Conservation (phyloP, 2,329 filamentous ascomycete genomes). For the Sporothrix phasma region DNA sequence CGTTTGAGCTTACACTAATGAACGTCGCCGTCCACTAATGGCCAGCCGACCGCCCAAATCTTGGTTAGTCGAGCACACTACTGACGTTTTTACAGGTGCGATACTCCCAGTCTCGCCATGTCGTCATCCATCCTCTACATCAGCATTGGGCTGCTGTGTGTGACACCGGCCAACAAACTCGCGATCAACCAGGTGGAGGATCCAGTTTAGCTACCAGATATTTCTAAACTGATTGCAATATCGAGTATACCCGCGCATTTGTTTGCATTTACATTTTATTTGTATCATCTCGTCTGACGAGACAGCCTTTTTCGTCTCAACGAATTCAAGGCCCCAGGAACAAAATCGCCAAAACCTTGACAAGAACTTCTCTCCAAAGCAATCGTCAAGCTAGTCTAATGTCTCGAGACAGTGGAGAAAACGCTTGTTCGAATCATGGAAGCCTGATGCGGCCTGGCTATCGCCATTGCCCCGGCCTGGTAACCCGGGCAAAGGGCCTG, state of each 20-base stretch:
- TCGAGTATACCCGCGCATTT: too few species aligned
- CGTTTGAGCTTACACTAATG: background rate
- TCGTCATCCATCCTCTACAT: slow-evolving; percentile 2
- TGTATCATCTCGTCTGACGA: background rate
- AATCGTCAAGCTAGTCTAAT: too few species aligned
- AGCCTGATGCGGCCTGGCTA: background rate
- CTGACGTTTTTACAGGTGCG: background rate
- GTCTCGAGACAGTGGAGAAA: too few species aligned
- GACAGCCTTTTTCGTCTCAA: background rate
- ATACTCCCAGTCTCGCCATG: background rate
- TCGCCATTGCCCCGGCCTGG: background rate
- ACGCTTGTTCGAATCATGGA: background rate
- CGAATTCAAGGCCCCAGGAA: too few species aligned
- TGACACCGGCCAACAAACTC: background rate
- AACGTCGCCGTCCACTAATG: background rate
- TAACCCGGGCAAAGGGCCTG: background rate
- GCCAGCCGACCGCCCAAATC: too few species aligned
- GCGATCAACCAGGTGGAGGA: background rate
- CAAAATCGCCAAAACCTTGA: too few species aligned
- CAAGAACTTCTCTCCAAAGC: background rate
- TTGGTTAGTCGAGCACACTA: background rate
- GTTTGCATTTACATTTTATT: background rate
- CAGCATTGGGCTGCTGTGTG: background rate
- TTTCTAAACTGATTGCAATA: background rate
- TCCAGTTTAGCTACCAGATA: background rate